Evolutionary conservation across 2,329 filamentous ascomycete species (phyloP).

Genomic region (Alternaria angustiovoidea): DNA sequence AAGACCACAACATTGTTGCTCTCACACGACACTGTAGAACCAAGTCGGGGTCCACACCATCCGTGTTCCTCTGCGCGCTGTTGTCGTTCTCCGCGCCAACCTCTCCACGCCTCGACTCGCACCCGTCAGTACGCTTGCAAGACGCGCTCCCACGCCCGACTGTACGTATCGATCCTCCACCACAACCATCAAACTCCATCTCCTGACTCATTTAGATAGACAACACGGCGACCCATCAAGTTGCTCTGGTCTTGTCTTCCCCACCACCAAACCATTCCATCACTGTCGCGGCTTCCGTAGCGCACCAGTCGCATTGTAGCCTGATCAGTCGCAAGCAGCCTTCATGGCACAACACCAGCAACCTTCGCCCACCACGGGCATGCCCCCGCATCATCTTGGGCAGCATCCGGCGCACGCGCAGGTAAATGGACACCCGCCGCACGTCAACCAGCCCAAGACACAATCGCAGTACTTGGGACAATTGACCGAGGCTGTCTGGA

Average conservation of each 20-base stretch:
- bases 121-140: conserved; percentile 20
- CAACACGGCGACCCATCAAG: background rate
- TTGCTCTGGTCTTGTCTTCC: conserved; percentile 10
- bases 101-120: conserved; percentile 34
- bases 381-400: conserved; percentile 71
- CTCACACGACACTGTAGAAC: conserved; percentile 3
- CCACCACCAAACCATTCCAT: conserved; percentile 15
- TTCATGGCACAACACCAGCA: conserved; percentile 76
- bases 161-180: conserved; percentile 9
- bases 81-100: conserved; percentile 35
- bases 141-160: conserved; percentile 24
- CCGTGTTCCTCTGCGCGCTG: conserved; percentile 33
- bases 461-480: conserved; percentile 77
- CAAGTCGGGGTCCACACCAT: conserved; percentile 19
- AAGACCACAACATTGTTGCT: conserved; percentile 19
- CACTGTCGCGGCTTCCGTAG: conserved; percentile 19
- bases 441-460: conserved; percentile 66
- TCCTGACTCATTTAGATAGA: conserved; percentile 4
- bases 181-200: conserved; percentile 6
- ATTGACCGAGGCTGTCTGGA: conserved; percentile 89
- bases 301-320: conserved; percentile 21
- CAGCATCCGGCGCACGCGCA: conserved; percentile 69
- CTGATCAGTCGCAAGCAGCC: conserved; percentile 14
- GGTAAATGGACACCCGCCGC: conserved; percentile 63
- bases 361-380: conserved; percentile 79